Evolutionary conservation across 1,284 basidiomycete genomes (phyloP).

Genomic region (Trichosporon sp.): DNA sequence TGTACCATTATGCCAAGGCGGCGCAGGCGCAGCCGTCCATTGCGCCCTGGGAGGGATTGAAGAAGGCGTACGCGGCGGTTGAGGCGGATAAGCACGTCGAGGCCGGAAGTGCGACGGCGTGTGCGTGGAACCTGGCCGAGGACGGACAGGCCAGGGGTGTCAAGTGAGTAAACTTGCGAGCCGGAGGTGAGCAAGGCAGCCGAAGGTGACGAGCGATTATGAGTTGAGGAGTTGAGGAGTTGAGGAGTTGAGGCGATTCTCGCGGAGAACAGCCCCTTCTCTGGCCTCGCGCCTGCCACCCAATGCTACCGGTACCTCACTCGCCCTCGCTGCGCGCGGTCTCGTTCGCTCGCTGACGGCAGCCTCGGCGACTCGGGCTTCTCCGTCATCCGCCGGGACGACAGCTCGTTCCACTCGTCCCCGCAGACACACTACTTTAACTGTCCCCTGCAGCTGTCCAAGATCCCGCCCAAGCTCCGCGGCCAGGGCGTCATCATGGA

Average conservation of each 20-base stretch:
- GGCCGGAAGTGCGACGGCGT: conserved; percentile 60
- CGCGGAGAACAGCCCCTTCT: too few species aligned
- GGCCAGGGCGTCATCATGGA: conserved; percentile 38
- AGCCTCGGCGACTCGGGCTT: conserved; percentile 57
- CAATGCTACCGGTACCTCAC: background rate
- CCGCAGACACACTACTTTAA: conserved; percentile 58
- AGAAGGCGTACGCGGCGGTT: conserved; percentile 58
- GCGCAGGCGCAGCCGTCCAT: conserved; percentile 36
- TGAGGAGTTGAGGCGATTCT: too few species aligned
- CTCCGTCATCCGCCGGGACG: conserved; percentile 50
- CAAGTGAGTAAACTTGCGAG: conserved; percentile 51
- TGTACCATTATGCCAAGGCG: conserved; percentile 57
- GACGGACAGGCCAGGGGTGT: conserved; percentile 58
- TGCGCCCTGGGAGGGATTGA: conserved; percentile 52
- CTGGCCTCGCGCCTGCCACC: too few species aligned
- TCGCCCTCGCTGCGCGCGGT: background rate
- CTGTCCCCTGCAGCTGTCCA: conserved; percentile 55
- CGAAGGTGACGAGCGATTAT: background rate
- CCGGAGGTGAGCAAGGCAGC: too few species aligned
- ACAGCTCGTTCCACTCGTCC: conserved; percentile 44
- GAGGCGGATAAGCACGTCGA: conserved; percentile 56
- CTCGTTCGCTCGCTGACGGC: background rate
- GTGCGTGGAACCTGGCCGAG: conserved; percentile 49
- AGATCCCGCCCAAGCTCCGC: conserved; percentile 38
- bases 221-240: too few species aligned